These are phyloP conservation scores for Fusarium transvaalense DNA, from an alignment of 2,329 filamentous ascomycete genomes.

Conservation along the genomic window DNA sequence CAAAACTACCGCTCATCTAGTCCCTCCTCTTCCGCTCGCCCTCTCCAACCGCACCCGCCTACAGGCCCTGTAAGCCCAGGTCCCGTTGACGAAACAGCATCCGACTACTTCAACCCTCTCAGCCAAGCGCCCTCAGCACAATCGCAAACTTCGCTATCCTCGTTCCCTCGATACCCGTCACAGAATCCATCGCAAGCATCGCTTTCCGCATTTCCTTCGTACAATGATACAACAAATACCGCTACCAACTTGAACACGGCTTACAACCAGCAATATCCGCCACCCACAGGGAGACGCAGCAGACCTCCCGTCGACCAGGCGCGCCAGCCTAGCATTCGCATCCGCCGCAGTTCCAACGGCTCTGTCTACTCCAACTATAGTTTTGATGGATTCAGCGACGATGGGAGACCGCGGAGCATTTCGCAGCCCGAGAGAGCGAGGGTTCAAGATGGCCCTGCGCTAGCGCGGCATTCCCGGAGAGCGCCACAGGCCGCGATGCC, in stretches of 20 bases:
- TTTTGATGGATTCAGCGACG: conserved; percentile 27
- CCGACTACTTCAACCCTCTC: conserved; percentile 46
- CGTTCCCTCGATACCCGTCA: conserved; percentile 22
- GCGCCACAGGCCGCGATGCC: conserved; percentile 54
- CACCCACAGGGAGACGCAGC: conserved; percentile 12
- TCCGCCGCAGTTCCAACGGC: conserved; percentile 44
- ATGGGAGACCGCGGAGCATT: conserved; percentile 52
- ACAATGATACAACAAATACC: not conserved
- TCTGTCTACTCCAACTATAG: conserved; percentile 38
- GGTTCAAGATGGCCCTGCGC: conserved; percentile 31
- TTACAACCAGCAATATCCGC: conserved; percentile 10
- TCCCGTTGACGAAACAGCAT: conserved; percentile 40
- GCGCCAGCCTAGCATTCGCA: conserved; percentile 46
- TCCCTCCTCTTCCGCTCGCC: conserved; percentile 1
- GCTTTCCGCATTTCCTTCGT: conserved; percentile 33
- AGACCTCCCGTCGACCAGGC: conserved; percentile 34
- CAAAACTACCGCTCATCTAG: conserved; percentile 40
- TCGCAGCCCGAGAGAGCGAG: conserved; percentile 53
- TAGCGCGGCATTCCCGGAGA: conserved; percentile 50
- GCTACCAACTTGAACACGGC: not conserved
- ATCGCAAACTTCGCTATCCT: conserved; percentile 40
- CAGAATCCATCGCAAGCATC: conserved; percentile 30
- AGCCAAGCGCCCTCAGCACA: conserved; percentile 39
- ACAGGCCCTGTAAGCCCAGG: conserved; percentile 36
- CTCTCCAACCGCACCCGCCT: conserved; percentile 10